Evolutionary conservation across 2,329 filamentous ascomycete species (phyloP).

Genomic region (Rosellinia necatrix): DNA sequence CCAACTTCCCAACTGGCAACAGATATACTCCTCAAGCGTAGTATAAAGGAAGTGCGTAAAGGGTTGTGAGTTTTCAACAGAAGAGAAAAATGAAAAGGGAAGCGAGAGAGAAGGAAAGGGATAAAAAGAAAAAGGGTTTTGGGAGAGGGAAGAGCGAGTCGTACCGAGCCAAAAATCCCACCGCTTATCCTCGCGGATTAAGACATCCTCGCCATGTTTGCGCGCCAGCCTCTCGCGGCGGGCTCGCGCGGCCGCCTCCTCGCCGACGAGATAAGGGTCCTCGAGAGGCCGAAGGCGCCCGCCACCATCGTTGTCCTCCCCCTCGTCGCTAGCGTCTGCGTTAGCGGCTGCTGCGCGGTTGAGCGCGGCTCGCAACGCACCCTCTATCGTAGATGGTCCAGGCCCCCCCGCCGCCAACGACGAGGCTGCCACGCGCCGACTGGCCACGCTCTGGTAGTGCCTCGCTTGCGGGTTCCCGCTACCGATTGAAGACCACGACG

Average conservation of each 20-base stretch:
- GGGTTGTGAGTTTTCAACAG: not conserved
- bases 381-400: slow-evolving; percentile 31
- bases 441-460: slow-evolving; percentile 67
- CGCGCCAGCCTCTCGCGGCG: slow-evolving; percentile 61
- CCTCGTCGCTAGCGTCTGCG: slow-evolving; percentile 25
- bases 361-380: slow-evolving; percentile 35
- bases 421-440: slow-evolving; percentile 59
- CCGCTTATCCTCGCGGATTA: slow-evolving; percentile 60
- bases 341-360: slow-evolving; percentile 32
- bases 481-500: slow-evolving; percentile 58
- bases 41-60: no score
- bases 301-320: slow-evolving; percentile 25
- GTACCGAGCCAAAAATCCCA: slow-evolving; percentile 66
- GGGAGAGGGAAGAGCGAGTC: slow-evolving; percentile 39
- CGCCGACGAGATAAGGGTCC: slow-evolving; percentile 70
- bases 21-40: no score
- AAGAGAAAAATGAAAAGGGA: not conserved
- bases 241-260: slow-evolving; percentile 63
- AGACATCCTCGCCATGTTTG: slow-evolving; percentile 58
- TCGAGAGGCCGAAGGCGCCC: slow-evolving; percentile 58
- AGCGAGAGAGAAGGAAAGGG: not conserved
- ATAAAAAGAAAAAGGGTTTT: not conserved
- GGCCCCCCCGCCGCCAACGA: slow-evolving; percentile 23
- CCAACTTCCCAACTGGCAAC: no score
- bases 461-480: slow-evolving; percentile 58